Evolutionary conservation across 169 alveolate species (phyloP).

Genomic region (Plasmodium gonderi): DNA sequence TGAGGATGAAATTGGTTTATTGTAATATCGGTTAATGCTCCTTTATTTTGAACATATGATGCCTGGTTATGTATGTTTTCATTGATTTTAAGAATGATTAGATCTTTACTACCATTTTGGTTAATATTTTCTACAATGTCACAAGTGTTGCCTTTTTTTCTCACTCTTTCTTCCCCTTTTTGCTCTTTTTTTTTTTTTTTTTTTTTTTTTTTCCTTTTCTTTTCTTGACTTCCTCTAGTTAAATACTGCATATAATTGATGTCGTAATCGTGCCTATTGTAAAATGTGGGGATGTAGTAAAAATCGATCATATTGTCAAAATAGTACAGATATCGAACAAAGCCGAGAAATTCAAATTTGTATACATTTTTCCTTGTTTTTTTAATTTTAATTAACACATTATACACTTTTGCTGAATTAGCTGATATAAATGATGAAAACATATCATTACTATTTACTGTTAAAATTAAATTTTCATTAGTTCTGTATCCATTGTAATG

Average conservation of each 20-base stretch:
- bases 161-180: neutral
- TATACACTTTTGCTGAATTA: slow-evolving; percentile 49
- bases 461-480: slow-evolving; percentile 39
- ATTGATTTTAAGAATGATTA: no score
- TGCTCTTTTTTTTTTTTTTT: neutral
- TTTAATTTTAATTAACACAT: slow-evolving; percentile 61
- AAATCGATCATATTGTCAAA: slow-evolving; percentile 66
- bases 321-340: slow-evolving; percentile 62
- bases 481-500: slow-evolving; percentile 5
- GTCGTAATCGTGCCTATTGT: slow-evolving; percentile 40
- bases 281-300: slow-evolving; percentile 70
- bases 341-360: slow-evolving; percentile 59
- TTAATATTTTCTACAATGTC: neutral
- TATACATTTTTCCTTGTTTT: slow-evolving; percentile 45
- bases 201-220: neutral
- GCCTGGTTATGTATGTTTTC: neutral
- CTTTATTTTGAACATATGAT: neutral
- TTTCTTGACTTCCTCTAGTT: slow-evolving; percentile 9
- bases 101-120: neutral
- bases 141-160: neutral
- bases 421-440: slow-evolving; percentile 65
- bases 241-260: slow-evolving; percentile 57
- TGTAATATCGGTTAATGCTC: neutral
- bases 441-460: slow-evolving; percentile 68
- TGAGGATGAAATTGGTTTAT: neutral